Conservation (phyloP, 2,329 filamentous ascomycete species). For the Verticillium zaregamsianum region DNA sequence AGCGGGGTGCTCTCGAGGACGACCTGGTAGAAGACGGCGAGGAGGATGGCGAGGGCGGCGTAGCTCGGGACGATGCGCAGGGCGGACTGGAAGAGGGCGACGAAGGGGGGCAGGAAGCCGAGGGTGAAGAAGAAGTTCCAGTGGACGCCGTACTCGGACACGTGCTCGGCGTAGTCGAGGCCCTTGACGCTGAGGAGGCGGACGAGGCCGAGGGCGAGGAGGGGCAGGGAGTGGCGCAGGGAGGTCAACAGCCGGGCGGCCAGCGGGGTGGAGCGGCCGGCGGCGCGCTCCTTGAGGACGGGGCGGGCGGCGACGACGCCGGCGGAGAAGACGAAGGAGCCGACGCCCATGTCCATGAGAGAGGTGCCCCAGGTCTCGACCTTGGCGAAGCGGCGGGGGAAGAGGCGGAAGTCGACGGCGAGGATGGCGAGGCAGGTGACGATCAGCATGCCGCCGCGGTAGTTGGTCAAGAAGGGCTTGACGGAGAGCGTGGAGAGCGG, state of each 20-base stretch:
- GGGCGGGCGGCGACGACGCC: constrained; percentile 86
- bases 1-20: constrained; percentile 72
- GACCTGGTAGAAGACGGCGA: constrained; percentile 69
- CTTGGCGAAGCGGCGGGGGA: constrained; percentile 92
- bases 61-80: constrained; percentile 72
- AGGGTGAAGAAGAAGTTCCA: constrained; percentile 99
- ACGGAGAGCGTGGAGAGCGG: constrained; percentile 58
- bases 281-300: constrained; percentile 65
- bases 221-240: constrained; percentile 74
- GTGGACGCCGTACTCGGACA: constrained; percentile 95
- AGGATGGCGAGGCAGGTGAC: constrained; percentile 87
- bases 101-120: constrained; percentile 80
- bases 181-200: constrained; percentile 88
- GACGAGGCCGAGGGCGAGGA: constrained; percentile 74
- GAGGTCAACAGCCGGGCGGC: constrained; percentile 59
- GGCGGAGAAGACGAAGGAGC: constrained; percentile 93
- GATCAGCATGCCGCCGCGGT: constrained; percentile 87
- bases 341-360: constrained; percentile 97
- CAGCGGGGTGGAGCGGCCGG: constrained; percentile 45
- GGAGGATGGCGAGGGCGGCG: constrained; percentile 65
- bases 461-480: constrained; percentile 90
- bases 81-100: constrained; percentile 74
- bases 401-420: constrained; percentile 93
- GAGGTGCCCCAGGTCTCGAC: constrained; percentile 99
- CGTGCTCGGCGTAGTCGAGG: constrained; percentile 93